A percentile compares a stretch with the other conserved stretches of the same genome.
These are phyloP conservation scores for Hanseniaspora sp. DNA, from an alignment of 1,139 yeast genomes.

Conservation along the genomic window DNA sequence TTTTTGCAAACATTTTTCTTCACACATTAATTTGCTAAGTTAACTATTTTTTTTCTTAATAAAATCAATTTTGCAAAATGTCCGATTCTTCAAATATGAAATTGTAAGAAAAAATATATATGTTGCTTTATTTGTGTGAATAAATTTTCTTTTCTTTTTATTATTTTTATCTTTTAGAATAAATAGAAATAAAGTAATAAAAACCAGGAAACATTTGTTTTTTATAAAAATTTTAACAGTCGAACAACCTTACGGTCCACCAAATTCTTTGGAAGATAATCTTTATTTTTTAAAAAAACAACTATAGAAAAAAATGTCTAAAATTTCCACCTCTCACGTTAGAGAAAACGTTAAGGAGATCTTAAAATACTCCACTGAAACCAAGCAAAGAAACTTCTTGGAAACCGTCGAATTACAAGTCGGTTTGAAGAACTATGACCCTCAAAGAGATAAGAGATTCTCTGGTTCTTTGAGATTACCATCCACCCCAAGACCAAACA, in stretches of 20 bases:
- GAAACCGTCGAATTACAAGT: conserved; percentile 99
- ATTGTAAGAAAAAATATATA: no score
- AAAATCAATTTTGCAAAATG: no score
- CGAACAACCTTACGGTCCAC: conserved; percentile 25
- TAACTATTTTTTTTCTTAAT: no score
- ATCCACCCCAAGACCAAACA: conserved; percentile 99
- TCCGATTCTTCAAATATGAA: no score
- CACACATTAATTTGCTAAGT: no score
- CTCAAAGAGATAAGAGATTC: conserved; percentile 99
- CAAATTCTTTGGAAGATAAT: conserved; percentile 54
- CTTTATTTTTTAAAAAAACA: conserved; percentile 63
- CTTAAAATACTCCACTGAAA: conserved; percentile 79
- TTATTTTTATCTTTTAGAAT: not conserved
- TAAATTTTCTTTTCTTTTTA: no score
- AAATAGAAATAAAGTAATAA: not conserved
- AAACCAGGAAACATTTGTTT: conserved; percentile 15
- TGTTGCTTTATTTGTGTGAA: not conserved
- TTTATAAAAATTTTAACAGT: conserved; percentile 19
- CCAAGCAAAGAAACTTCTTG: conserved; percentile 99
- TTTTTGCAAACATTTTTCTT: no score
- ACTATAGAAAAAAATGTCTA: conserved; percentile 99
- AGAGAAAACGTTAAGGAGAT: conserved; percentile 94
- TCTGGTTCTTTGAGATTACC: conserved; percentile 99
- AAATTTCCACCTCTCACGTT: conserved; percentile 83
- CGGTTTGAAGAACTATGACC: conserved; percentile 99